phyloP scores from a whole-genome alignment of 75 land plant species.

The Selaginella tamariscina region DNA sequence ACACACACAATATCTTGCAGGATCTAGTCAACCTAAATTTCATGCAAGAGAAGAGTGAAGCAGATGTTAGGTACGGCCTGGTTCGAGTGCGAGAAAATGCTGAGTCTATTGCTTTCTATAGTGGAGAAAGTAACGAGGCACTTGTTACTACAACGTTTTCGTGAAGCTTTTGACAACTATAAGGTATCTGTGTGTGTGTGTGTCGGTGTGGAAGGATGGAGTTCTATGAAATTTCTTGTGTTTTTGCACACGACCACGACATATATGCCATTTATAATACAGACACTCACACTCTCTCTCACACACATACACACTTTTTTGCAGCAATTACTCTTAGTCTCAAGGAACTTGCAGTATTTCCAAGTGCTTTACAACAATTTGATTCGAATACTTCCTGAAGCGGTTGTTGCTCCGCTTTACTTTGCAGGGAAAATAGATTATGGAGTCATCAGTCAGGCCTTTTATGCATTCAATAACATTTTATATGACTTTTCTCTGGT shows the following conservation, averaged over 20 bases:
- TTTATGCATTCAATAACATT: neutral
- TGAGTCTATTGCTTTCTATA: constrained; percentile 10
- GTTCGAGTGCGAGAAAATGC: constrained; percentile 7
- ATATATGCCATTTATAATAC: neutral
- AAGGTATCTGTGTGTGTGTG: constrained; percentile 1
- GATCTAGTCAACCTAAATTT: neutral
- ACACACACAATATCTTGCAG: constrained; percentile 7
- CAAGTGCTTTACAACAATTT: neutral
- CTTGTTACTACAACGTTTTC: neutral
- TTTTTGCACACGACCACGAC: neutral
- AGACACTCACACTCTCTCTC: neutral
- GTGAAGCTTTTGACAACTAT: constrained; percentile 5
- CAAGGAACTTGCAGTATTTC: neutral
- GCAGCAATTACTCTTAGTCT: neutral
- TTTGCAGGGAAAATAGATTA: constrained; percentile 5
- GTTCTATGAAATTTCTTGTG: neutral
- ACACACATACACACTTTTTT: too few species aligned
- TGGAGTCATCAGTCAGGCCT: neutral
- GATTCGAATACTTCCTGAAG: neutral
- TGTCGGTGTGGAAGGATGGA: neutral
- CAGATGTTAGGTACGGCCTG: constrained; percentile 1
- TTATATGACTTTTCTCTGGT: neutral
- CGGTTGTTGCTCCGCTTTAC: constrained; percentile 8
- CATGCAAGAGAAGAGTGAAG: constrained; percentile 6
- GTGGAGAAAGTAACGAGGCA: neutral